Base-by-base conservation (phyloP, 2,329 filamentous ascomycete genomes). In the Xenosphaeropsis pyriputrescens region DNA sequence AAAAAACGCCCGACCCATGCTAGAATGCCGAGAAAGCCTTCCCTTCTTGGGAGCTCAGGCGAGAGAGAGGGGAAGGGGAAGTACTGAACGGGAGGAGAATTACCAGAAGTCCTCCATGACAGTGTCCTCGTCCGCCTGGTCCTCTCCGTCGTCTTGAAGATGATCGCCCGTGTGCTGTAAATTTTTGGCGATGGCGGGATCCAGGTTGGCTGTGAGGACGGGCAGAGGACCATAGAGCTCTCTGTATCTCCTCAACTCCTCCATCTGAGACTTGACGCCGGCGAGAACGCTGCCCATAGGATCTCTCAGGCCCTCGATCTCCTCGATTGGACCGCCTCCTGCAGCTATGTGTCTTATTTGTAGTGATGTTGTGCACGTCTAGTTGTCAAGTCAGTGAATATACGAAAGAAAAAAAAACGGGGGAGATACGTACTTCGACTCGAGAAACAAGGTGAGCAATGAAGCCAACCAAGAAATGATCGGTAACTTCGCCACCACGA, bases 381-480 rank as follows among this genome's bases (percentile, higher is more conserved):
- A 34, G 50, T 35, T 34, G 15, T 9, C 13, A 19, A 35, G 18
- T 18, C n/a, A 35, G 15, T 18, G 18, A 14, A 16, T 35, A 35
- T 34, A 18, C 8, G 9, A 6, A 18, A 18, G 15, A 18, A n/a
- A 15, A 15, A 18, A 8, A 18, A n/a, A 35, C 13, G 15, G 6
- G 18, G 30, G 11, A 36, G 6, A 2, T 12, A 39, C 44, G 43
- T 66, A 93, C 86, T 76, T 98, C 91, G 56, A 98, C 93, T 52
- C 91, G 76, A 56, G 83, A 88, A 48, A 98, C 82, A 68, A 95
- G 86, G 55, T 96, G 88, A 56, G 93, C 88, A 57, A 96, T 72
- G 52, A 98, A 85, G 52, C 85, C 86, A 39, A 93, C 62, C 58
- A 96, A 64, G 58, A 93, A 89, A 38, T 75, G 69, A 64, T 96